Evolutionary conservation across 495 filamentous ascomycete genomes (phyloP).

Genomic region (Penicillium tannophilum): DNA sequence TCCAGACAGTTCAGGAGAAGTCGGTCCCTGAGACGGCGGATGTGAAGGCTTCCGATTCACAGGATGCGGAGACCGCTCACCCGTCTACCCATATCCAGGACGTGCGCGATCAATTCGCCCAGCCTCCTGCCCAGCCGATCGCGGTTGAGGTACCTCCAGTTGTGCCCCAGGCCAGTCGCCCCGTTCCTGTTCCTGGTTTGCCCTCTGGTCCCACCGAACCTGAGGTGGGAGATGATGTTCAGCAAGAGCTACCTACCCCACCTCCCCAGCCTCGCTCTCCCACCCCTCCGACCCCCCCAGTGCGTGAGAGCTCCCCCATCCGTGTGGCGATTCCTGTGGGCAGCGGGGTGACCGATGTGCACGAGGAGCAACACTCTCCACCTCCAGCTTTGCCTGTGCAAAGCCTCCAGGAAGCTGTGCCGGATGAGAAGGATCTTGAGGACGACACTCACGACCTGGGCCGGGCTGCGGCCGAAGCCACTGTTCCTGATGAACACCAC

Average conservation of each 20-base stretch:
- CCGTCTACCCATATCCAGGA: conserved; percentile 63
- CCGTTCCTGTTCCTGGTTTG: conserved; percentile 74
- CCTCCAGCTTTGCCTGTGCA: conserved; percentile 57
- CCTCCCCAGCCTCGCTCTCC: conserved; percentile 64
- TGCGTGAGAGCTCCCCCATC: conserved; percentile 69
- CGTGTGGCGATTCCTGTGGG: conserved; percentile 85
- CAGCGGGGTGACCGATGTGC: conserved; percentile 54
- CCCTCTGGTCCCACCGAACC: conserved; percentile 56
- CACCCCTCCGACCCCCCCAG: conserved; percentile 58
- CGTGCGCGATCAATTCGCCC: conserved; percentile 76
- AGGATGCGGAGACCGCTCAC: conserved; percentile 52
- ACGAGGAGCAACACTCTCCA: conserved; percentile 52
- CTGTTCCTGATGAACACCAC: conserved; percentile 32
- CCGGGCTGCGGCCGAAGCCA: conserved; percentile 61
- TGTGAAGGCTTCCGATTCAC: conserved; percentile 48
- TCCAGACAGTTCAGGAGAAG: conserved; percentile 69
- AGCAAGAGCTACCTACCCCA: conserved; percentile 49
- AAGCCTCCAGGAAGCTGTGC: conserved; percentile 60
- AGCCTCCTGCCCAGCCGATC: conserved; percentile 58
- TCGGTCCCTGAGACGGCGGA: conserved; percentile 64
- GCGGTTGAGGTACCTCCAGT: conserved; percentile 17
- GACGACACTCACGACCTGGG: conserved; percentile 66
- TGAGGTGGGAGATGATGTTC: conserved; percentile 43
- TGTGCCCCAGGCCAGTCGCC: conserved; percentile 41
- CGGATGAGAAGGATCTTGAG: conserved; percentile 63